phyloP scores from a whole-genome alignment of 164 flowering plant species.

The Stephania yunnanensis region DNA sequence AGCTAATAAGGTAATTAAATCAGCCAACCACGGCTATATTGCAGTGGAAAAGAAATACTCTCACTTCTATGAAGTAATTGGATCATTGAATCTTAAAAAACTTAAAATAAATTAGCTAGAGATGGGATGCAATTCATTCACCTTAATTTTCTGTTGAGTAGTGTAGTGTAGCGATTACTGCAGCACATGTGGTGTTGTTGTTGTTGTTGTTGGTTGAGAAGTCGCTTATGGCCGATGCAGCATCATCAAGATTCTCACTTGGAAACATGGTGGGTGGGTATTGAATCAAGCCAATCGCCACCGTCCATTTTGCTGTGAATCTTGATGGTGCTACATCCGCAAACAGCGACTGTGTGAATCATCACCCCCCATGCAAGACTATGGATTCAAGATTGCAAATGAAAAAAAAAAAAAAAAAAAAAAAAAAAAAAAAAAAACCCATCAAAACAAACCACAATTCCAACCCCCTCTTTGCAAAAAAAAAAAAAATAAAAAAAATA shows the following conservation, averaged over 20 bases:
- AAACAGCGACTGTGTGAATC: slow-evolving; percentile 30
- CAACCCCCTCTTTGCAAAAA: not conserved
- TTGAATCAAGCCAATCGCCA: not conserved
- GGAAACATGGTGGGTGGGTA: not conserved
- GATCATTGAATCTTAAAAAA: too few relatives aligned
- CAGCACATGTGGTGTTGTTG: not conserved
- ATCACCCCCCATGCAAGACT: not conserved
- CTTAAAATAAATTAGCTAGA: not conserved
- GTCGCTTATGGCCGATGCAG: slow-evolving; percentile 59
- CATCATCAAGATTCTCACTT: slow-evolving; percentile 78
- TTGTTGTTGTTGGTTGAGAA: slow-evolving; percentile 1
- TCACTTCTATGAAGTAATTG: too few relatives aligned
- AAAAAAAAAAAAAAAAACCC: not conserved
- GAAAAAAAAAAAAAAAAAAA: not conserved
- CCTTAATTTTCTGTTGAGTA: not conserved
- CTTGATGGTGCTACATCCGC: slow-evolving; percentile 47
- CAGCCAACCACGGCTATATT: too few relatives aligned
- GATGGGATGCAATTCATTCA: not conserved
- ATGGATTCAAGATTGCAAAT: not conserved
- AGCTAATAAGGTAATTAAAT: too few relatives aligned
- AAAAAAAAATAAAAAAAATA: not conserved
- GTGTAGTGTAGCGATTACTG: not conserved
- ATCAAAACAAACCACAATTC: not conserved
- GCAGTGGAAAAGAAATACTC: too few relatives aligned
- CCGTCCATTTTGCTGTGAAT: slow-evolving; percentile 28